Percentiles rank a stretch among this genome's conserved stretches.
Evolutionary conservation across 305 asterid genomes (phyloP).

Genomic region (Fraxinus sp.): DNA sequence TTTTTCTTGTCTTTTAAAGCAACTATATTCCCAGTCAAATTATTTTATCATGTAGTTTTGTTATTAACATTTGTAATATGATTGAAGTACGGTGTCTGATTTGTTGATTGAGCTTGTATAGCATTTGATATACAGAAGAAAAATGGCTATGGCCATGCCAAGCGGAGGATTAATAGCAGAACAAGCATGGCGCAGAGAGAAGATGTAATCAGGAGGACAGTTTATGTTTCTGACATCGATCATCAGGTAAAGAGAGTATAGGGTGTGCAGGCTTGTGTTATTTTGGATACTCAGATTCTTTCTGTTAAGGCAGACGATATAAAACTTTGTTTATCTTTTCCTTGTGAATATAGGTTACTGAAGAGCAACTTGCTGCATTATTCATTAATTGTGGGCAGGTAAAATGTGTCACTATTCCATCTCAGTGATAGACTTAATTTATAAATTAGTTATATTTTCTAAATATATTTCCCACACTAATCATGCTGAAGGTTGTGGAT

Average conservation of each 20-base stretch:
- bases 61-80: background rate
- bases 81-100: background rate
- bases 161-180: constrained; percentile 49
- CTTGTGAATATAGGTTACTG: constrained; percentile 47
- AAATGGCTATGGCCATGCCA: constrained; percentile 36
- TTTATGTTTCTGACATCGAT: constrained; percentile 72
- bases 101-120: background rate
- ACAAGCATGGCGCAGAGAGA: constrained; percentile 69
- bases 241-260: constrained; percentile 51
- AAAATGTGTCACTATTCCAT: constrained; percentile 3
- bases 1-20: background rate
- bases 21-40: background rate
- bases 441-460: background rate
- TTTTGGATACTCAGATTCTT: background rate
- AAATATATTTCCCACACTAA: background rate
- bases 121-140: constrained; percentile 36
- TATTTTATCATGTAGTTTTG: background rate
- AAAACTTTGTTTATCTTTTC: background rate
- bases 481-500: constrained; percentile 54
- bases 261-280: background rate
- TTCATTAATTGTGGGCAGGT: constrained; percentile 72
- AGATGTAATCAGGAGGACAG: constrained; percentile 66
- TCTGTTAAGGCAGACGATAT: background rate
- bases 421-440: background rate
- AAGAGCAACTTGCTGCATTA: constrained; percentile 64